phyloP scores from a whole-genome alignment of 768 basidiomycete species.

The Phylloporus scabripes region DNA sequence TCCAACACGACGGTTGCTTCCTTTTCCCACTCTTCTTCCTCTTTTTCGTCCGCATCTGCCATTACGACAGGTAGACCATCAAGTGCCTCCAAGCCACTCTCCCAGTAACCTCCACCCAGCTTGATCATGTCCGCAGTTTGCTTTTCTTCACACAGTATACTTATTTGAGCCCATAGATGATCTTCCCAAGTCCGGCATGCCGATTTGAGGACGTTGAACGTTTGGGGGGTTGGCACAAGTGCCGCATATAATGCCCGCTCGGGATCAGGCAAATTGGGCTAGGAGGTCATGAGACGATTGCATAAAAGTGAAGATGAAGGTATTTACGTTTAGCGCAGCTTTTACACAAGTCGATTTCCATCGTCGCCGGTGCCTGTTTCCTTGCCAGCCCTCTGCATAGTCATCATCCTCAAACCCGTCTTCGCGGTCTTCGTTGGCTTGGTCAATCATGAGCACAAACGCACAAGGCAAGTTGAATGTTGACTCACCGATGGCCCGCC shows the following conservation, averaged over 20 bases:
- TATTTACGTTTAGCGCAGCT: conserved; percentile 66
- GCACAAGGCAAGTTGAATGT: neutral
- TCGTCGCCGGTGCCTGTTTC: conserved; percentile 69
- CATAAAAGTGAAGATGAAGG: neutral
- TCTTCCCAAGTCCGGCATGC: conserved; percentile 92
- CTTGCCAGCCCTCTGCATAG: conserved; percentile 50
- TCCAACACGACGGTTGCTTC: conserved; percentile 58
- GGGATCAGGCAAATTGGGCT: conserved; percentile 56
- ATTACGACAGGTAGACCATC: conserved; percentile 32
- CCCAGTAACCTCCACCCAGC: conserved; percentile 77
- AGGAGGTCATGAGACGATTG: conserved; percentile 5
- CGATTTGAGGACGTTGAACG: conserved; percentile 57
- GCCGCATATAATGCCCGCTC: conserved; percentile 90
- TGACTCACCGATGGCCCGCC: conserved; percentile 62
- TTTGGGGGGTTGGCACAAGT: conserved; percentile 67
- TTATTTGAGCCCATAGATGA: conserved; percentile 88
- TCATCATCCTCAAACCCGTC: conserved; percentile 43
- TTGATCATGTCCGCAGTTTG: conserved; percentile 62
- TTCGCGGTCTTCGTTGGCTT: conserved; percentile 46
- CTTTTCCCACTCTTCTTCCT: conserved; percentile 58
- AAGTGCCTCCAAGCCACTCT: conserved; percentile 48
- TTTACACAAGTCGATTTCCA: conserved; percentile 88
- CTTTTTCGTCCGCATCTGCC: conserved; percentile 29
- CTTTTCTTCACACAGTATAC: conserved; percentile 76
- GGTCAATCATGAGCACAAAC: conserved; percentile 31